These are phyloP conservation scores for Rhododendron mucronatum DNA, from an alignment of 148 eudicot species.

Conservation along the genomic window DNA sequence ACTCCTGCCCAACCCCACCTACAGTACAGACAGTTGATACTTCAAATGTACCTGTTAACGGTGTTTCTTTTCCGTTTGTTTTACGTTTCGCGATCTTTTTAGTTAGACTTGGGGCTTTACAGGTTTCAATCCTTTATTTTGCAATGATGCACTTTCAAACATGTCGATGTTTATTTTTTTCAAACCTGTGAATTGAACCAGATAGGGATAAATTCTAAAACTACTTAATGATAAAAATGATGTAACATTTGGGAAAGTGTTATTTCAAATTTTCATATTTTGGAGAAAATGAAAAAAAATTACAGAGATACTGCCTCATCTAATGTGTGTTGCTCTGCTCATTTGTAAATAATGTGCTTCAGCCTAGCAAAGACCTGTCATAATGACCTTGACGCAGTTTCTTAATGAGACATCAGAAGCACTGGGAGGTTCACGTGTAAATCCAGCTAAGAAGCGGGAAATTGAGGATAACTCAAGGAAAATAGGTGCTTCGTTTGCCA, in stretches of 20 bases:
- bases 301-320: too few species aligned
- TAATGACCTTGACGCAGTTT: too few species aligned
- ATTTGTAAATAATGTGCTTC: too few species aligned
- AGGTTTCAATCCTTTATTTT: background rate
- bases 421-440: too few species aligned
- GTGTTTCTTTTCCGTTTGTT: background rate
- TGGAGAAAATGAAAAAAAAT: background rate
- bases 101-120: background rate
- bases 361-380: too few species aligned
- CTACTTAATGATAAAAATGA: background rate
- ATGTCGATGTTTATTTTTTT: background rate
- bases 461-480: too few species aligned
- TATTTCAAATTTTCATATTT: background rate
- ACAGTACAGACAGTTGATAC: conserved; percentile 88
- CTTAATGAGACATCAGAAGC: too few species aligned
- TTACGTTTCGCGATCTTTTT: background rate
- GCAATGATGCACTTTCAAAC: background rate
- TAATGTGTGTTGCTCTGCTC: too few species aligned
- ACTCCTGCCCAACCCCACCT: conserved; percentile 77
- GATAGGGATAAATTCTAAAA: background rate
- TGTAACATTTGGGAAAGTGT: background rate
- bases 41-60: conserved; percentile 83
- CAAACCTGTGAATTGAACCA: background rate
- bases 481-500: too few species aligned
- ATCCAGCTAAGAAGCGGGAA: too few species aligned